These are phyloP conservation scores for Aphanomyces invadans DNA, from an alignment of 352 stramenopile species.

Conservation along the genomic window DNA sequence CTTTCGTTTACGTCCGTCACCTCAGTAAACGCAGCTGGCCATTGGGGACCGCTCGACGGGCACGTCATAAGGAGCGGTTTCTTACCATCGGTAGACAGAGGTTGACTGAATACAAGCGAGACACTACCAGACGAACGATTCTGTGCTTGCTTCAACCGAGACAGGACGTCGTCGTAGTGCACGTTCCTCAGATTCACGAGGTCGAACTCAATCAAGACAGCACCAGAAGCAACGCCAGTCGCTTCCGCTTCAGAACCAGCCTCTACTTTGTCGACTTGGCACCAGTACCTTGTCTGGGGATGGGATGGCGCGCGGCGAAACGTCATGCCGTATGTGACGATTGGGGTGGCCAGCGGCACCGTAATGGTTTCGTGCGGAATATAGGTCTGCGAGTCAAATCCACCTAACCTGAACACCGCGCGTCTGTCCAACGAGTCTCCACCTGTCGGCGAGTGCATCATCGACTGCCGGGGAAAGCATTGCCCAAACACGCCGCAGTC, in stretches of 20 bases:
- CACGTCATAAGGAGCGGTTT: slow-evolving; percentile 27
- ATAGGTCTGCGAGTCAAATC: slow-evolving; percentile 1
- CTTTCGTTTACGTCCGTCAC: background rate
- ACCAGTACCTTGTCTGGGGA: background rate
- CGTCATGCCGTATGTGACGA: slow-evolving; percentile 8
- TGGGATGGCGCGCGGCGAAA: slow-evolving; percentile 6
- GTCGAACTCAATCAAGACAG: slow-evolving; percentile 53
- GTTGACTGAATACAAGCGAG: slow-evolving; percentile 52
- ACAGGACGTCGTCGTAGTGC: slow-evolving; percentile 44
- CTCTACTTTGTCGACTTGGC: slow-evolving; percentile 53
- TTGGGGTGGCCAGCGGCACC: background rate
- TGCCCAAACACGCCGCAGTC: slow-evolving; percentile 15
- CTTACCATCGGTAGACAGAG: slow-evolving; percentile 27
- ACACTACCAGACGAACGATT: slow-evolving; percentile 15
- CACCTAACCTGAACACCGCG: background rate
- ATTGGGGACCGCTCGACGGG: slow-evolving; percentile 24
- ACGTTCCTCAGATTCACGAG: slow-evolving; percentile 42
- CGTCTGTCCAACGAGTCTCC: background rate
- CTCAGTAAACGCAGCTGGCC: background rate
- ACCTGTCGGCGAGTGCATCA: background rate
- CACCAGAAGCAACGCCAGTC: slow-evolving; percentile 41
- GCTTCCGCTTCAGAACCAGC: slow-evolving; percentile 41
- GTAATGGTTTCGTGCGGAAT: slow-evolving; percentile 2
- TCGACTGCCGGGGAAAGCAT: slow-evolving; percentile 7
- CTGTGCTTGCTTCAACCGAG: slow-evolving; percentile 29